phyloP scores from a whole-genome alignment of 495 filamentous ascomycete species.

The Tuber umbilicatum region DNA sequence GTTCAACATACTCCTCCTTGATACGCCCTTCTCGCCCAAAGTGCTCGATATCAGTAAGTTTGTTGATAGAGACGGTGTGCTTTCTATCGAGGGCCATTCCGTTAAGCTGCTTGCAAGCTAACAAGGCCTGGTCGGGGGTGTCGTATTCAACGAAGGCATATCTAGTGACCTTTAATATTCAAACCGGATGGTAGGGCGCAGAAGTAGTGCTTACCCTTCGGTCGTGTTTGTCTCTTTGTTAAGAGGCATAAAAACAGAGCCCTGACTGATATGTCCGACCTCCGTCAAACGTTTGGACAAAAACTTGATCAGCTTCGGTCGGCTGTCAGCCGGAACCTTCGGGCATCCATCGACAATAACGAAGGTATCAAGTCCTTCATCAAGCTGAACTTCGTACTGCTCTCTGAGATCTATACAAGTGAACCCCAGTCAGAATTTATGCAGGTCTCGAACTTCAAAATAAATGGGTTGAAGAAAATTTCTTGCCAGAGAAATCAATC shows the following conservation, averaged over 20 bases:
- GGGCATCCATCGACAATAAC: slow-evolving; percentile 92
- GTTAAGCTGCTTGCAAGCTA: slow-evolving; percentile 79
- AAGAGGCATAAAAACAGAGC: slow-evolving; percentile 86
- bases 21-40: slow-evolving; percentile 90
- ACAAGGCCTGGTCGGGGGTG: slow-evolving; percentile 80
- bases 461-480: neutral
- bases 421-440: slow-evolving; percentile 13
- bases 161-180: slow-evolving; percentile 45
- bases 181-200: slow-evolving; percentile 18
- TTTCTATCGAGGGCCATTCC: slow-evolving; percentile 82
- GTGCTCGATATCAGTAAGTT: slow-evolving; percentile 93
- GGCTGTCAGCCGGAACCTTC: slow-evolving; percentile 71
- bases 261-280: slow-evolving; percentile 76
- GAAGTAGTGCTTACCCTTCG: slow-evolving; percentile 59
- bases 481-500: slow-evolving; percentile 76
- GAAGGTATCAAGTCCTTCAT: slow-evolving; percentile 92
- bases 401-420: slow-evolving; percentile 65
- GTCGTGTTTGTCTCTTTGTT: slow-evolving; percentile 66
- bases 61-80: slow-evolving; percentile 92
- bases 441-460: neutral
- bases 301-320: slow-evolving; percentile 88
- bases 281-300: slow-evolving; percentile 80
- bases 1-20: slow-evolving; percentile 78
- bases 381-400: slow-evolving; percentile 88
- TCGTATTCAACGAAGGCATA: slow-evolving; percentile 96